phyloP scores from a whole-genome alignment of 2,329 filamentous ascomycete genomes.

The Sporothrix mexicana region DNA sequence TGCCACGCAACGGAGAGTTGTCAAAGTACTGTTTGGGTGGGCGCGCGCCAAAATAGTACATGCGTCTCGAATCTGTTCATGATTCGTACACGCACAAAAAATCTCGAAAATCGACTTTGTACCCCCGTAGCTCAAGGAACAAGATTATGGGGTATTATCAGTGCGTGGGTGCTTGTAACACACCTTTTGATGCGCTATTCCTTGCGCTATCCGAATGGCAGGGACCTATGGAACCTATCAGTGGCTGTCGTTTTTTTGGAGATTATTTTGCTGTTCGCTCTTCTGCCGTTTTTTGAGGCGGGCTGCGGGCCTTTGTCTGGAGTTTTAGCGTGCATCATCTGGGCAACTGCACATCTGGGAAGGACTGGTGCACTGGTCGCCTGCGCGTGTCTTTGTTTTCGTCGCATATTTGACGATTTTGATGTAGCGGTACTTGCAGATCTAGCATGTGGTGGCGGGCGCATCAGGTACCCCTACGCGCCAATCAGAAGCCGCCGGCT shows the following conservation, averaged over 20 bases:
- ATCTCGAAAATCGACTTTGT: not conserved
- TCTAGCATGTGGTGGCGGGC: not conserved
- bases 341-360: not conserved
- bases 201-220: conserved; percentile 12
- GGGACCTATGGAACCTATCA: conserved; percentile 1
- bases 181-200: conserved; percentile 2
- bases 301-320: conserved; percentile 25
- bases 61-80: not conserved
- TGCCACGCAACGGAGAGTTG: conserved; percentile 1
- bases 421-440: conserved; percentile 25
- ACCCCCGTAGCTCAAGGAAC: conserved; percentile 17
- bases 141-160: conserved; percentile 25
- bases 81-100: conserved; percentile 9
- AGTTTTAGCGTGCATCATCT: conserved; percentile 26
- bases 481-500: conserved; percentile 16
- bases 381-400: conserved; percentile 21
- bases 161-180: conserved; percentile 14
- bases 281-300: conserved; percentile 16
- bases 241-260: not conserved
- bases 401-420: conserved; percentile 17
- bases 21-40: conserved; percentile 10
- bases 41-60: conserved; percentile 1
- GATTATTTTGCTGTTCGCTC: not conserved
- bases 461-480: not conserved
- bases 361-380: conserved; percentile 2